Percentiles rank a stretch among this genome's conserved stretches.
Conservation (phyloP, 768 basidiomycete species). For the Suillus variegatus region DNA sequence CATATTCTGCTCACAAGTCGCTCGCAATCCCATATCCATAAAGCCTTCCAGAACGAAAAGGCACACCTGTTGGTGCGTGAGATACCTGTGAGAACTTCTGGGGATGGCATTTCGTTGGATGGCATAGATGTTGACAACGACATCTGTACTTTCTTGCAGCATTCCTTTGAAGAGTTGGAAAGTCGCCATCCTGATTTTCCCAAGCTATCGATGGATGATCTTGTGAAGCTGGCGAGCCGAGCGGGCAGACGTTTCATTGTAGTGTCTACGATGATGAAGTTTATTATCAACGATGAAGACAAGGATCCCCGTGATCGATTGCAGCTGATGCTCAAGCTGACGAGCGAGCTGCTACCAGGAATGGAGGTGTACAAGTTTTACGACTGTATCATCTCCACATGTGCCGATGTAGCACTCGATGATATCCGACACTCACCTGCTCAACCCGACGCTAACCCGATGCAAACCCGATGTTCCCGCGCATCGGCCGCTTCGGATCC, state of each 20-base stretch:
- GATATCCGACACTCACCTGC: too few relatives aligned
- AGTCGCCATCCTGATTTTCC: not conserved
- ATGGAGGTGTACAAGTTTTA: too few relatives aligned
- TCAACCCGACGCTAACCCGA: too few relatives aligned
- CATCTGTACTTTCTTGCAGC: not conserved
- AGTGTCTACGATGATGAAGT: not conserved
- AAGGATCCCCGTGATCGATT: too few relatives aligned
- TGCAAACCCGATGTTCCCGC: too few relatives aligned
- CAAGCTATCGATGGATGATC: not conserved
- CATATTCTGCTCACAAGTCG: too few relatives aligned
- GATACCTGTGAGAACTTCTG: not conserved
- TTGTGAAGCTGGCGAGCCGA: not conserved
- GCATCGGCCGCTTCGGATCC: too few relatives aligned
- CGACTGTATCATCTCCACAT: too few relatives aligned
- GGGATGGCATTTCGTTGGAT: not conserved
- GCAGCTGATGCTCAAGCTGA: too few relatives aligned
- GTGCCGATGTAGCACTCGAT: too few relatives aligned
- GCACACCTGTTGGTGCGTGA: not conserved
- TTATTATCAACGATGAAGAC: not conserved
- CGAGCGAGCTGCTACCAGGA: too few relatives aligned
- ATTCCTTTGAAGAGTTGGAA: not conserved
- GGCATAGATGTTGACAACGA: not conserved
- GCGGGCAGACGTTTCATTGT: not conserved
- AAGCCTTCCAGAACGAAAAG: not conserved
- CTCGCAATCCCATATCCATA: not conserved